These are phyloP conservation scores for Cylindrotheca fusiformis DNA, from an alignment of 108 stramenopile species.

Conservation along the genomic window DNA sequence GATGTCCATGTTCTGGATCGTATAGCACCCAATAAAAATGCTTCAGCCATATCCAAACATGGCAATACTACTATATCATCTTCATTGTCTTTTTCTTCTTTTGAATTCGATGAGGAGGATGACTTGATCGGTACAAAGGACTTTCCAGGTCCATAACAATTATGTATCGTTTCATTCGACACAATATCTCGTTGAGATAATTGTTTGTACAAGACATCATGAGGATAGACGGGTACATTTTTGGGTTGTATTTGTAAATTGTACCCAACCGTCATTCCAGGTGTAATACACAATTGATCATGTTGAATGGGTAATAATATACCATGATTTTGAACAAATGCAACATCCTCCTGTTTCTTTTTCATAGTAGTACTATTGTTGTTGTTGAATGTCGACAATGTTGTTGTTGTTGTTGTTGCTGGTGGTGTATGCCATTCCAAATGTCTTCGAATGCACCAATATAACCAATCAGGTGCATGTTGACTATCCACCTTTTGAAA, in stretches of 20 bases:
- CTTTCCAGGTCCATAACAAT: slow-evolving; percentile 29
- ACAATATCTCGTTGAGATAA: slow-evolving; percentile 14
- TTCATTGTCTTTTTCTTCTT: background rate
- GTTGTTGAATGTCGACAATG: slow-evolving; percentile 15
- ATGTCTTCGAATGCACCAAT: slow-evolving; percentile 74
- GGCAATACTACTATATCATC: slow-evolving; percentile 22
- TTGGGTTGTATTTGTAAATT: slow-evolving; percentile 47
- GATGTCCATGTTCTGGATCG: slow-evolving; percentile 75
- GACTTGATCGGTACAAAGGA: slow-evolving; percentile 1
- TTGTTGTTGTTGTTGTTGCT: slow-evolving; percentile 2
- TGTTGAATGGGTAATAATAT: slow-evolving; percentile 32
- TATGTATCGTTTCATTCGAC: background rate
- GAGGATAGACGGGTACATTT: slow-evolving; percentile 55
- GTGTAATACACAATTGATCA: slow-evolving; percentile 63
- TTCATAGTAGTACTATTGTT: background rate
- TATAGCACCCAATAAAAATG: slow-evolving; percentile 54
- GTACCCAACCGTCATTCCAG: slow-evolving; percentile 77
- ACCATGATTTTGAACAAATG: slow-evolving; percentile 11
- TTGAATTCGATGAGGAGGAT: background rate
- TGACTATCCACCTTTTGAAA: slow-evolving; percentile 20
- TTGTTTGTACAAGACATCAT: slow-evolving; percentile 29
- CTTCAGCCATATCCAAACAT: slow-evolving; percentile 53
- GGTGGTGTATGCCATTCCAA: slow-evolving; percentile 66
- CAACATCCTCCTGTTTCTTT: background rate
- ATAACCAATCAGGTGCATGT: slow-evolving; percentile 39